Evolutionary conservation across 192 early-diverging fungal genomes (phyloP).

Genomic region (Backusella circina): DNA sequence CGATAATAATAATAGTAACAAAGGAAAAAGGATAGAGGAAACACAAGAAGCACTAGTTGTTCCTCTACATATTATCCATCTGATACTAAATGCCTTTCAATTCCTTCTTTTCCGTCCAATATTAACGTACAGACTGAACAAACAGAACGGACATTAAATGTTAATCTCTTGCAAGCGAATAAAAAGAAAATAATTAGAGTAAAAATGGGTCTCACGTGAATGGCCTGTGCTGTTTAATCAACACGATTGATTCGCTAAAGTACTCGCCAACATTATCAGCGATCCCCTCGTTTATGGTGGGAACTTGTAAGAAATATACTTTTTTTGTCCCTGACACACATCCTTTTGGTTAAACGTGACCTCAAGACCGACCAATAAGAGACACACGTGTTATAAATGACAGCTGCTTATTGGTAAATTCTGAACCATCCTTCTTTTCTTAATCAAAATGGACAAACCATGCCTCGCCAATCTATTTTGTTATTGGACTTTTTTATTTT

Average conservation of each 20-base stretch:
- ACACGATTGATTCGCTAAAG: not conserved
- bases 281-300: not conserved
- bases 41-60: not conserved
- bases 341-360: conserved; percentile 12
- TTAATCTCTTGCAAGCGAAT: not conserved
- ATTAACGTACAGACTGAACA: not conserved
- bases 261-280: not conserved
- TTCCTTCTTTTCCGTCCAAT: not conserved
- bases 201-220: not conserved
- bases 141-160: not conserved
- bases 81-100: not conserved
- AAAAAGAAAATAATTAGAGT: not conserved
- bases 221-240: not conserved
- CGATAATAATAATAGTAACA: not conserved
- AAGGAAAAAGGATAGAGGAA: not conserved
- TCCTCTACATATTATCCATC: not conserved
- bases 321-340: not conserved
- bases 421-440: not conserved
- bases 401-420: conserved; percentile 4
- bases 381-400: conserved; percentile 10
- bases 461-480: not conserved
- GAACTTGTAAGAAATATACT: not conserved
- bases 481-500: not conserved
- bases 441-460: not conserved
- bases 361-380: conserved; percentile 8